Evolutionary conservation across 1,284 basidiomycete species (phyloP).

Genomic region (Chondrostereum purpureum): DNA sequence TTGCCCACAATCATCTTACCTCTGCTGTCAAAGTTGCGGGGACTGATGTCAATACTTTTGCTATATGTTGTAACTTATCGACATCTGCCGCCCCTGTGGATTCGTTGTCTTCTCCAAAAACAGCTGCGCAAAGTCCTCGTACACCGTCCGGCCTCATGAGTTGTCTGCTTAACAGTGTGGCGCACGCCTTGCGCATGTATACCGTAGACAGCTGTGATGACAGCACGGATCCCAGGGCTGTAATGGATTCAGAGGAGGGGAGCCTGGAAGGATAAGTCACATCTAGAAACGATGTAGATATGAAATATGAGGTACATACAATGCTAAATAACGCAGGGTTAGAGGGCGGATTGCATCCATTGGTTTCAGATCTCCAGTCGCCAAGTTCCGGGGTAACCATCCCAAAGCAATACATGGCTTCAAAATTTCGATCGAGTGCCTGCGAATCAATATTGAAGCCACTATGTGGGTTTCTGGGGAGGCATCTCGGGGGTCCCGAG

Average conservation of each 20-base stretch:
- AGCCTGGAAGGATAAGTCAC: conserved; percentile 33
- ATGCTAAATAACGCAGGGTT: conserved; percentile 48
- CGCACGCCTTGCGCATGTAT: conserved; percentile 53
- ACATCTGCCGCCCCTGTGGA: conserved; percentile 44
- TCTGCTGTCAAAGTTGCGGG: conserved; percentile 47
- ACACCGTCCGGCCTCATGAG: conserved; percentile 63
- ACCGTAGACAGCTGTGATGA: conserved; percentile 35
- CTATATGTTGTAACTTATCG: conserved; percentile 63
- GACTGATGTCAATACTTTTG: conserved; percentile 48
- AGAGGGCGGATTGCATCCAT: conserved; percentile 37
- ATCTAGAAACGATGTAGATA: too few relatives aligned
- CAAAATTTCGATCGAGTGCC: conserved; percentile 52
- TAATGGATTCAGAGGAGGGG: conserved; percentile 57
- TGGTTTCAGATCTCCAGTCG: conserved; percentile 25
- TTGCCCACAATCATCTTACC: too few relatives aligned
- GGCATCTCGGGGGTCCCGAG: conserved; percentile 35
- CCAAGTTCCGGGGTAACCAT: conserved; percentile 56
- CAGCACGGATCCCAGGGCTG: conserved; percentile 52
- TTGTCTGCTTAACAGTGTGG: conserved; percentile 57
- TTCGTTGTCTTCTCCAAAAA: conserved; percentile 57
- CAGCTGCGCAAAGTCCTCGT: conserved; percentile 54
- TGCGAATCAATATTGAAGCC: conserved; percentile 53
- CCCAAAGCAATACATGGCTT: conserved; percentile 54
- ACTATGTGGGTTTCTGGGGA: conserved; percentile 52
- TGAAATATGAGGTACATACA: conserved; percentile 37